These are phyloP conservation scores for Adansonia digitata DNA, from an alignment of 345 rosid species.

Conservation along the genomic window DNA sequence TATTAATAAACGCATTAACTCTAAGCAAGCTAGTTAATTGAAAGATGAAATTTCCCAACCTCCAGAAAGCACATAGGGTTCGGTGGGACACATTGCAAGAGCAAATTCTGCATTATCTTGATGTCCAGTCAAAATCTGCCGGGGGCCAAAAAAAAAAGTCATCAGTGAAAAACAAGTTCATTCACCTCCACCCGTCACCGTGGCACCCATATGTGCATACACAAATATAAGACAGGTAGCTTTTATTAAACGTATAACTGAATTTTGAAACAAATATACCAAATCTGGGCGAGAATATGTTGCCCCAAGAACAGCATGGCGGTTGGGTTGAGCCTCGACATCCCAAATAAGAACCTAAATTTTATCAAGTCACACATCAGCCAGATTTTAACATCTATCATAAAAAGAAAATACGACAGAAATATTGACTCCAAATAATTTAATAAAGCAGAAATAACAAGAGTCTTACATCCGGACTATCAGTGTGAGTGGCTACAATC, in stretches of 20 bases:
- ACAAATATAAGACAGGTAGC: not conserved
- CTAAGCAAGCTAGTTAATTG: not conserved
- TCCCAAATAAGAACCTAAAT: constrained; percentile 97
- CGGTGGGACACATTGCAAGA: constrained; percentile 98
- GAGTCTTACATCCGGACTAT: constrained; percentile 82
- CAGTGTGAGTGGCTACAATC: constrained; percentile 99
- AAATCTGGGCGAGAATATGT: constrained; percentile 90
- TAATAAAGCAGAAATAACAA: not conserved
- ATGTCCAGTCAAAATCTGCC: constrained; percentile 94
- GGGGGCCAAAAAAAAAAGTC: not conserved
- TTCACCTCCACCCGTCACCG: too few relatives aligned
- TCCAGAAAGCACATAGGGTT: constrained; percentile 98
- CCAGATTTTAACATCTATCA: not conserved
- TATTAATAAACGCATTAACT: not conserved
- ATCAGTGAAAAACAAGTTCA: not conserved
- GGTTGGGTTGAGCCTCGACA: constrained; percentile 96
- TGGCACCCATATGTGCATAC: not conserved
- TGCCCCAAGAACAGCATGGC: constrained; percentile 98
- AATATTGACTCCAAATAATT: not conserved
- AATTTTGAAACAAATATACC: constrained; percentile 32
- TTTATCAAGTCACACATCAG: not conserved
- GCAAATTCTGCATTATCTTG: constrained; percentile 99
- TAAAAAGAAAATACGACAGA: not conserved
- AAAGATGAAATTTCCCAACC: constrained; percentile 35
- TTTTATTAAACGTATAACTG: not conserved